phyloP scores from a whole-genome alignment of 1,284 basidiomycete species.

The Irpex rosettiformis region DNA sequence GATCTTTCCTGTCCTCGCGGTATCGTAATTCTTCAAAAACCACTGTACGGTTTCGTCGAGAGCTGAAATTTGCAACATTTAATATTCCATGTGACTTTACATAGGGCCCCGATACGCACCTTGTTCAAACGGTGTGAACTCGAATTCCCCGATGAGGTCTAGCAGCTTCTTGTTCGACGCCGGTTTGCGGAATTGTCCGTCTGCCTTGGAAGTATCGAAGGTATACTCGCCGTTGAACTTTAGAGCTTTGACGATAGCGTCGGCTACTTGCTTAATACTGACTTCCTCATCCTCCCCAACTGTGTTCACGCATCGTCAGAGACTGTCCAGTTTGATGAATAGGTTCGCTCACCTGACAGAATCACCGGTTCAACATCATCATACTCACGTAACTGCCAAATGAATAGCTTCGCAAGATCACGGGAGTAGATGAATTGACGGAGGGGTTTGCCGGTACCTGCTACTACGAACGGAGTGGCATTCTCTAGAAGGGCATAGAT shows the following conservation, averaged over 20 bases:
- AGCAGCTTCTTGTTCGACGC: constrained; percentile 87
- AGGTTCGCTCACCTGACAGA: constrained; percentile 58
- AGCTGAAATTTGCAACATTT: constrained; percentile 14
- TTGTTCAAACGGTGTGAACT: constrained; percentile 83
- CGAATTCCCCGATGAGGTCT: constrained; percentile 65
- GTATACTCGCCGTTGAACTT: constrained; percentile 71
- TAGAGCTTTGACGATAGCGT: constrained; percentile 79
- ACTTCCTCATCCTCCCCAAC: constrained; percentile 90
- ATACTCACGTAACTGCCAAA: constrained; percentile 89
- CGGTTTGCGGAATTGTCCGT: constrained; percentile 91
- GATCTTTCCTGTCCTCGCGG: constrained; percentile 23
- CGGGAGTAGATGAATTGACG: constrained; percentile 94
- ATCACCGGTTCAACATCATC: constrained; percentile 88
- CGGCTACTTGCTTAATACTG: constrained; percentile 81
- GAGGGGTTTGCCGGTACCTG: constrained; percentile 83
- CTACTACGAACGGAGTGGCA: constrained; percentile 76
- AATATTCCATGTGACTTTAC: not conserved
- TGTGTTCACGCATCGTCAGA: constrained; percentile 24
- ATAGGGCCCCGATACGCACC: constrained; percentile 39
- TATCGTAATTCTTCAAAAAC: constrained; percentile 27
- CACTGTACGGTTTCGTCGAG: constrained; percentile 26
- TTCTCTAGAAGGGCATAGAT: constrained; percentile 52
- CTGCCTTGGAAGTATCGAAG: constrained; percentile 67
- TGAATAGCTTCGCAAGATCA: constrained; percentile 88
- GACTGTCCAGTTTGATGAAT: not conserved